These are phyloP conservation scores for Blastocystis sp. DNA, from an alignment of 352 stramenopile genomes.

Conservation along the genomic window DNA sequence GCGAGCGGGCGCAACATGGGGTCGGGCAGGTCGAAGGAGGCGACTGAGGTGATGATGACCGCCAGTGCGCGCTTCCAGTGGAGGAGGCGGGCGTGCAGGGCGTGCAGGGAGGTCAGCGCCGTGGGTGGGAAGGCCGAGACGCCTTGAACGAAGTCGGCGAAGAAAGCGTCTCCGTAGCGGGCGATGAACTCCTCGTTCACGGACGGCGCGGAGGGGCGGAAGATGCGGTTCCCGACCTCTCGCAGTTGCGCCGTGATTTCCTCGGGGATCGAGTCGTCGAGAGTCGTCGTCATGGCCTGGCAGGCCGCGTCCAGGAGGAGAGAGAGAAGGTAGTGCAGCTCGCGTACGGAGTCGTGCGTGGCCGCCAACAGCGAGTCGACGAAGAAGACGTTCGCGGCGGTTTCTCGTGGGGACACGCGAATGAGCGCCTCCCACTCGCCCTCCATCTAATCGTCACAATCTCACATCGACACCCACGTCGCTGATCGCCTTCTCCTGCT, in stretches of 20 bases:
- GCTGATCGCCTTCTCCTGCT: not conserved
- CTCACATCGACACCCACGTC: not conserved
- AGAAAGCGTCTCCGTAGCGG: not conserved
- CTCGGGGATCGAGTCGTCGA: not conserved
- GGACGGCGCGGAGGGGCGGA: not conserved
- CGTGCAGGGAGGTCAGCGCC: not conserved
- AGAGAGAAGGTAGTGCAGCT: not conserved
- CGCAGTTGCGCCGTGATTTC: not conserved
- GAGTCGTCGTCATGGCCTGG: not conserved
- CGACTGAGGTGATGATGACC: not conserved
- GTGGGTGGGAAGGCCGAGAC: not conserved
- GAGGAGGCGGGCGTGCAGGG: not conserved
- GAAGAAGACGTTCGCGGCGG: not conserved
- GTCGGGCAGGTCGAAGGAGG: not conserved
- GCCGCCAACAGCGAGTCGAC: not conserved
- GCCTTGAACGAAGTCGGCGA: not conserved
- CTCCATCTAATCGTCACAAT: not conserved
- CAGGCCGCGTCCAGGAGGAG: not conserved
- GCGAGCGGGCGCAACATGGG: not conserved
- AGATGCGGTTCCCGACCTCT: not conserved
- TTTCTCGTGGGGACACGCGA: not conserved
- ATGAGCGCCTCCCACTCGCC: not conserved
- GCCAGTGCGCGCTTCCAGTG: not conserved
- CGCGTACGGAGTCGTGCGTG: not conserved
- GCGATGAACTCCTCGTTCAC: conserved; percentile 15